phyloP scores from a whole-genome alignment of 2,329 filamentous ascomycete genomes.

The Ophiocordyceps camponoti-floridani region DNA sequence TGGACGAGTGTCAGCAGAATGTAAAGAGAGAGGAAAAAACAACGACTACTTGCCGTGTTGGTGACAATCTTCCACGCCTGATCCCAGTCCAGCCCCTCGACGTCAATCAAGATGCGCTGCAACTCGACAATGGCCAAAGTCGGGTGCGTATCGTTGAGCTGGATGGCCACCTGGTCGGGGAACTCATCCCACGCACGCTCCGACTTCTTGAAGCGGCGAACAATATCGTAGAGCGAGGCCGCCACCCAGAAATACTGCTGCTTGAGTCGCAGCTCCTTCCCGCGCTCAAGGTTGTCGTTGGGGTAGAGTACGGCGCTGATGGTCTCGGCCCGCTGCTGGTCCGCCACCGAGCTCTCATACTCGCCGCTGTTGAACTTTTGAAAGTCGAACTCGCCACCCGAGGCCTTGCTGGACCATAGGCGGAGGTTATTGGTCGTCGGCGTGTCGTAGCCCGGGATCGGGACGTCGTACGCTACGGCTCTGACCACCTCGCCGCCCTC shows the following conservation, averaged over 20 bases:
- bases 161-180: slow-evolving; percentile 86
- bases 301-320: slow-evolving; percentile 96
- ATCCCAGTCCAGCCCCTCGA: slow-evolving; percentile 86
- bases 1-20: slow-evolving; percentile 7
- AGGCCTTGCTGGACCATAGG: slow-evolving; percentile 94
- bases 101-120: slow-evolving; percentile 77
- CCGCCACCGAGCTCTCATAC: slow-evolving; percentile 94
- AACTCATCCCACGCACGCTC: slow-evolving; percentile 85
- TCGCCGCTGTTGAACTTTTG: slow-evolving; percentile 98
- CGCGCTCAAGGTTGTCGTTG: slow-evolving; percentile 90
- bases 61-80: slow-evolving; percentile 72
- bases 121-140: slow-evolving; percentile 92
- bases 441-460: slow-evolving; percentile 80
- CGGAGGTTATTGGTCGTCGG: slow-evolving; percentile 89
- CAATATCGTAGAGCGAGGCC: slow-evolving; percentile 87
- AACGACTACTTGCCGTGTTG: slow-evolving; percentile 43
- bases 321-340: slow-evolving; percentile 95
- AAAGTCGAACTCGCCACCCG: slow-evolving; percentile 95
- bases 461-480: slow-evolving; percentile 85
- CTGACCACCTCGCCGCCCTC: slow-evolving; percentile 85
- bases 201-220: slow-evolving; percentile 95
- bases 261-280: slow-evolving; percentile 93
- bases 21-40: slow-evolving; percentile 9
- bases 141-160: slow-evolving; percentile 95
- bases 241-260: slow-evolving; percentile 99